Conservation (phyloP, 352 stramenopile genomes). For the Globisporangium nunn region DNA sequence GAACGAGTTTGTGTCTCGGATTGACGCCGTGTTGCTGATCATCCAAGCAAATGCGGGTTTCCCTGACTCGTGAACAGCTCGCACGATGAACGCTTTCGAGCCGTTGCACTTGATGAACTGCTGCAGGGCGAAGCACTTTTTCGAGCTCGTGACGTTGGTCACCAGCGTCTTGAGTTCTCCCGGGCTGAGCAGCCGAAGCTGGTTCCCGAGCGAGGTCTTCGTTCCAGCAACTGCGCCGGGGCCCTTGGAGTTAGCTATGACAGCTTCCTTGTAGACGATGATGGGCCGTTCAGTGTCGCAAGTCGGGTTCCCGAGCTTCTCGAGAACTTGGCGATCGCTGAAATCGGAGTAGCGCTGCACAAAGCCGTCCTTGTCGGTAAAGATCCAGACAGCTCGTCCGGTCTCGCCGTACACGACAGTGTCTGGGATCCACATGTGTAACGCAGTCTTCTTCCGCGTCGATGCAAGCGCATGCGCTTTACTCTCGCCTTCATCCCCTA, state of each 20-base stretch:
- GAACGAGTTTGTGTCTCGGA: constrained; percentile 19
- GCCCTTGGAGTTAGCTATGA: constrained; percentile 17
- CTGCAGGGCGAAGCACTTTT: constrained; percentile 69
- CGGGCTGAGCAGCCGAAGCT: constrained; percentile 54
- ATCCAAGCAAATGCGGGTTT: constrained; percentile 71
- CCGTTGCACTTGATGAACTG: constrained; percentile 66
- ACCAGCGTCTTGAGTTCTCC: constrained; percentile 63
- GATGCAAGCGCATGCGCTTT: not conserved
- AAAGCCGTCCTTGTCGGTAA: constrained; percentile 58
- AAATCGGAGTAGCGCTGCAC: constrained; percentile 60
- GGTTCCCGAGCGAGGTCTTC: constrained; percentile 38
- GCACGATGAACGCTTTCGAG: constrained; percentile 64
- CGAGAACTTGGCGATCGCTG: constrained; percentile 66
- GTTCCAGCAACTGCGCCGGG: constrained; percentile 4
- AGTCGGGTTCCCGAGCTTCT: constrained; percentile 38
- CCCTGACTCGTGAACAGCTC: constrained; percentile 49
- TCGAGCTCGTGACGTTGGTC: constrained; percentile 47
- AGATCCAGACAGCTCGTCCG: constrained; percentile 61
- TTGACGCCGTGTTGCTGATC: constrained; percentile 62
- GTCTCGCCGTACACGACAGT: constrained; percentile 79
- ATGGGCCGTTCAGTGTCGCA: constrained; percentile 32
- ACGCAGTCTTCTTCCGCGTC: constrained; percentile 12
- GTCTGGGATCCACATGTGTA: constrained; percentile 70
- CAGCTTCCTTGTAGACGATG: constrained; percentile 68
- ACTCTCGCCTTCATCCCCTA: not conserved